Base-by-base conservation (phyloP, 2,329 filamentous ascomycete species). In the Colletotrichum sp. region DNA sequence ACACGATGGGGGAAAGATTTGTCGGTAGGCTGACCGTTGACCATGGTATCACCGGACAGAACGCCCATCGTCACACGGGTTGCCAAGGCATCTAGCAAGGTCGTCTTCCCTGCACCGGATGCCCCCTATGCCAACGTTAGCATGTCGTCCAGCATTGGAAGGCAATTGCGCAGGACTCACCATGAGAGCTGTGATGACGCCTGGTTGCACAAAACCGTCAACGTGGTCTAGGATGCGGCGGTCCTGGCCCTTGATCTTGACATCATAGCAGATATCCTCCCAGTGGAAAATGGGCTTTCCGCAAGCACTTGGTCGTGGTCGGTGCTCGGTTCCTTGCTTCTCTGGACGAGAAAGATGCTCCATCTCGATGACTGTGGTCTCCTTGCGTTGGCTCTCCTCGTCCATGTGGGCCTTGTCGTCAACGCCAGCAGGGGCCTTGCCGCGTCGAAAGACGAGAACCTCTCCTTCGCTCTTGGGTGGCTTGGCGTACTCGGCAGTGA, bases 141-240 rank as follows among this genome's bases (percentile, higher is more conserved):
- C 60, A 64, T 18, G 3, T 21, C 21, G 21, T 26, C 4, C 55
- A 7, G 13, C 4, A 10, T 10, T 16, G 32, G 4, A 12, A n/a
- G 3, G 3, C 3, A 24, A 16, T 15, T 3, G 2, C 18, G 6
- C 1, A 13, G 2, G 21, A 88, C 55, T 88, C 83, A 84, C 92
- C 93, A 95, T 95, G 1, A 95, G 87, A 28, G 93, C 94, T 8
- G 94, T 95, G 34, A 94, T 85, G 18, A 92, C 93, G 55, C 94
- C 94, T 9, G 94, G 94, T 82, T 94, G 94, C 72, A 96, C 93
- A 92, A 93, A 95, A 8, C 94, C 94, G 80, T 95, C 92, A 4
- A 95, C 92, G 67, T 94, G 88, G 78, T 95, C 91, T 63, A 96
- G 84, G 78, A 96, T 90, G 44, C 92, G 90, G 12, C 93, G 89